Conservation (phyloP, 1,139 yeast genomes). For the Arxiozyma heterogenica region DNA sequence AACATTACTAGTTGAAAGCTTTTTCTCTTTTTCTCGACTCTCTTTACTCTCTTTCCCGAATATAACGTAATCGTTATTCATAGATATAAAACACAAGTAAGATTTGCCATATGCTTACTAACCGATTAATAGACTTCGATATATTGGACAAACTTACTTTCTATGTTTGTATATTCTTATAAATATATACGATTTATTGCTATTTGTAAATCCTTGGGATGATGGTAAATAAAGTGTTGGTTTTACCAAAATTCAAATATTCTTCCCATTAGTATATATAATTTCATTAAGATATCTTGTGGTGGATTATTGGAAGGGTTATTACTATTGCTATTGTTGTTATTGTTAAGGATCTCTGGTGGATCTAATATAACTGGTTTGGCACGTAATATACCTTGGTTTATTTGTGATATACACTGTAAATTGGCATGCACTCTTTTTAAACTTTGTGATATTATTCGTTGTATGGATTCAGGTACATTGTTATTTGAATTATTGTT, state of each 20-base stretch:
- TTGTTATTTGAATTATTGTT: conserved; percentile 1
- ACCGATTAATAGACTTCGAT: too few species aligned
- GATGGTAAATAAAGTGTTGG: background rate
- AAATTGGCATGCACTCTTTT: conserved; percentile 30
- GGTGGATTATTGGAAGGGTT: conserved; percentile 16
- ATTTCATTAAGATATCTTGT: conserved; percentile 26
- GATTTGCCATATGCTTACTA: too few species aligned
- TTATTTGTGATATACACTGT: conserved; percentile 30
- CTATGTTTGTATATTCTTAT: background rate
- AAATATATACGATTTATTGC: background rate
- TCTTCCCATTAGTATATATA: conserved; percentile 27
- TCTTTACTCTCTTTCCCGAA: too few species aligned
- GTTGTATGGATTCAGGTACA: conserved; percentile 14
- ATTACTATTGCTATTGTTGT: conserved; percentile 11
- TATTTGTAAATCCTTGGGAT: background rate
- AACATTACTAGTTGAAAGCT: background rate
- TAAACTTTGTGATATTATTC: conserved; percentile 22
- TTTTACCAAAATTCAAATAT: conserved; percentile 28
- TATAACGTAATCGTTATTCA: too few species aligned
- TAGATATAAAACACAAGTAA: too few species aligned
- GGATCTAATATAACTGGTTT: conserved; percentile 28
- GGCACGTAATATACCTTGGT: conserved; percentile 24
- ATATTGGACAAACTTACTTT: background rate
- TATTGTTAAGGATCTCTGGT: conserved; percentile 16
- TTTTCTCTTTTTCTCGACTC: background rate